Base-by-base conservation (phyloP, 2,329 filamentous ascomycete genomes). In the Nemania serpens region DNA sequence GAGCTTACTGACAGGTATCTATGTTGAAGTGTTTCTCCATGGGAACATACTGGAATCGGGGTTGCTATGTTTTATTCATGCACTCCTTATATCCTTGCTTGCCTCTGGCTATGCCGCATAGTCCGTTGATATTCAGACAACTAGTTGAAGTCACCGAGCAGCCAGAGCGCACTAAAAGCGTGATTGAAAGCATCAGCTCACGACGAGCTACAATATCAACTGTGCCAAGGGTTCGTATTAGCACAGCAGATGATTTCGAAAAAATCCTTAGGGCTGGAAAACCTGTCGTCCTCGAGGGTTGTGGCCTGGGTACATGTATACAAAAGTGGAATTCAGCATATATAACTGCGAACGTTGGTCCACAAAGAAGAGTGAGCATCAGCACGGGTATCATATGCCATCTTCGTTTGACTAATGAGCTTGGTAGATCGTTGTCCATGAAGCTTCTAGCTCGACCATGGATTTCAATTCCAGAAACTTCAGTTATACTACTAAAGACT, bases 381-480 rank as follows among this genome's bases (percentile, higher is more conserved):
- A 20, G 37, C 25, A 36, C 15, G 17, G 5, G 20, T 15, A 47
- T 43, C 25, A 22, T 15, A 47, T 46, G 13, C 10, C 12, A 12
- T 5, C 7, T 4, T 33, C 15, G 11, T 29, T 49, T 63, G 41
- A 61, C 47, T 54, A 50, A 55, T 22, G 41, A 15, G 33, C 49
- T 11, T 43, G 1, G 2, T 33, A 91, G 84, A 83, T 96, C 13
- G 81, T 92, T 11, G 84, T 96, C 4, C 93, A 97, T 70, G 84
- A 91, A 65, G 86, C 88, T 18, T 75, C 80, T 6, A 81, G 79
- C 4, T 79, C 84, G 33, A 84, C 84, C 47, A 92, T 96, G 89
- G 88, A 91, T 67, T 96, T 97, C 71, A 87, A 87, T 59, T 79
- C 82, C 47, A 96, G 96, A 75, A 96, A 96, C 74, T 96, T 96